A percentile compares a stretch with the other conserved stretches of the same genome.
Evolutionary conservation across 306 rosid species (phyloP).

Genomic region (Leucaena leucocephala): DNA sequence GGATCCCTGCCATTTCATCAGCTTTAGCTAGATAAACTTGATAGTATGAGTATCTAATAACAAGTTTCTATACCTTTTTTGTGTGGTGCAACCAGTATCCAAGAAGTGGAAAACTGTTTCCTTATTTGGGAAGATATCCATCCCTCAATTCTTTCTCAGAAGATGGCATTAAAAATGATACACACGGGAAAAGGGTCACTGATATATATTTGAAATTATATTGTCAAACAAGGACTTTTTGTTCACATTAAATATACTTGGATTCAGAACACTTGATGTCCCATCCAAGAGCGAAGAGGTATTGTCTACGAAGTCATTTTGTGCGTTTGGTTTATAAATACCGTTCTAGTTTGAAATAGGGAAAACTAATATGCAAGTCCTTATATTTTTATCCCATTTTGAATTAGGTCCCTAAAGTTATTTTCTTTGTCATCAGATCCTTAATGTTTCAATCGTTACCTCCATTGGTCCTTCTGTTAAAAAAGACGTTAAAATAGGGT

Average conservation of each 20-base stretch:
- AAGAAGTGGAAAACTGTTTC: slow-evolving; percentile 54
- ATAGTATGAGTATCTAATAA: slow-evolving; percentile 46
- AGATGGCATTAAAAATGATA: slow-evolving; percentile 47
- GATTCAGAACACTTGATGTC: neutral
- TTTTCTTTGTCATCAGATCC: too few relatives aligned
- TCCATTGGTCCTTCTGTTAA: too few relatives aligned
- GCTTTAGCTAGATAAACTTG: slow-evolving; percentile 50
- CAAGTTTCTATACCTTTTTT: slow-evolving; percentile 52
- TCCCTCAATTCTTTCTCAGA: slow-evolving; percentile 49
- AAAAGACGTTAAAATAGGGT: too few relatives aligned
- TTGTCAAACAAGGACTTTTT: too few relatives aligned
- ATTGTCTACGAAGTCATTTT: neutral
- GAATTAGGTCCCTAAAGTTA: too few relatives aligned
- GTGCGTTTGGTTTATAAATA: neutral
- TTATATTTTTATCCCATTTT: too few relatives aligned
- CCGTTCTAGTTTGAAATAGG: neutral
- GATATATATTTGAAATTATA: neutral
- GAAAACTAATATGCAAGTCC: too few relatives aligned
- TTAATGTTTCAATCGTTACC: too few relatives aligned
- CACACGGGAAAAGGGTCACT: neutral
- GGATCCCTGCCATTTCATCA: slow-evolving; percentile 50
- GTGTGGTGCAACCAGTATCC: slow-evolving; percentile 58
- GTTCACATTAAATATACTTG: too few relatives aligned
- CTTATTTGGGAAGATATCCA: slow-evolving; percentile 51
- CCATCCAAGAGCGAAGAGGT: neutral